Conservation (phyloP, 2,329 filamentous ascomycete species). For the Fusarium keratoplasticum region DNA sequence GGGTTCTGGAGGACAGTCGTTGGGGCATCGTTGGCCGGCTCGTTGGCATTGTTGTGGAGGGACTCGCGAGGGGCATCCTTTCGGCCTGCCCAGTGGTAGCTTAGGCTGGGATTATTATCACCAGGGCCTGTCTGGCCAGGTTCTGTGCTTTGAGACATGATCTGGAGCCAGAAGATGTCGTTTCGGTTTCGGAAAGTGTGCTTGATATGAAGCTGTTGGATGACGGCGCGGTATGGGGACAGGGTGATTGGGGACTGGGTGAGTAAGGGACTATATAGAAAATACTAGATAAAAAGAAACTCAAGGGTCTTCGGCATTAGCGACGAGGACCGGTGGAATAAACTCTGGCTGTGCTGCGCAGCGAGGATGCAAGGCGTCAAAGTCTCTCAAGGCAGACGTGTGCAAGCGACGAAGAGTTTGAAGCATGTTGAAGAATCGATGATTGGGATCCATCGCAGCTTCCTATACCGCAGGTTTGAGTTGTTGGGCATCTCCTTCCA, state of each 20-base stretch:
- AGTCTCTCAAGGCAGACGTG: not conserved
- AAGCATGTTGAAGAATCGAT: not conserved
- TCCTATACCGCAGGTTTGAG: not conserved
- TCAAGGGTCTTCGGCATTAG: not conserved
- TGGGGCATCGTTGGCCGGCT: not conserved
- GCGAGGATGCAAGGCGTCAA: not conserved
- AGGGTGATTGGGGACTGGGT: not conserved
- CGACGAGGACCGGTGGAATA: not conserved
- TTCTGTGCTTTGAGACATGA: not conserved
- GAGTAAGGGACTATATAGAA: not conserved
- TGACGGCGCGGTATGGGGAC: not conserved
- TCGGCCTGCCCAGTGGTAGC: not conserved
- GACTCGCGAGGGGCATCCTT: not conserved
- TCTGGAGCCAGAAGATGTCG: not conserved
- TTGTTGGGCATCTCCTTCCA: not conserved
- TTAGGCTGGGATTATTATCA: not conserved
- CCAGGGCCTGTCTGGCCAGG: not conserved
- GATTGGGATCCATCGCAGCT: not conserved
- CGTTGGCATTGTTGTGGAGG: not conserved
- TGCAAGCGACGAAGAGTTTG: not conserved
- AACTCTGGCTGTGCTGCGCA: not conserved
- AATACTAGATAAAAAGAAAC: not conserved
- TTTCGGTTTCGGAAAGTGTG: not conserved
- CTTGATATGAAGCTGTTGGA: not conserved
- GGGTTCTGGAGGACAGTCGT: conserved; percentile 37